Evolutionary conservation across 176 grass and related monocot genomes (phyloP), one percentile per base, ranked within the genome.

Genomic region (Raddia guianensis): DNA sequence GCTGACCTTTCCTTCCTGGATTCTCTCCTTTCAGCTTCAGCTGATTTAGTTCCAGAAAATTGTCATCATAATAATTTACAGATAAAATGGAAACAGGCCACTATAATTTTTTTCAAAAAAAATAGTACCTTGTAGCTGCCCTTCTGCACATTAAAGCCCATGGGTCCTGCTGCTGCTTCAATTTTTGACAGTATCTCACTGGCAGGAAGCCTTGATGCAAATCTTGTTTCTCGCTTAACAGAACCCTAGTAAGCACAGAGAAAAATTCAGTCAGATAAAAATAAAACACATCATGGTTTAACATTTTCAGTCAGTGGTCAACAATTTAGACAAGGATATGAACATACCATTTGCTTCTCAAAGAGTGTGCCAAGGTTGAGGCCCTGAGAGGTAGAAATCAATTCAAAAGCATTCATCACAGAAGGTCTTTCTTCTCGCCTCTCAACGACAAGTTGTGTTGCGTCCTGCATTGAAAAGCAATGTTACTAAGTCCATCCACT

Each of bases 301-400:
- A 71, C 12, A 44, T 70, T 8, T 45, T 37, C 0, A n/a, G 59
- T 49, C 66, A 11, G 73, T 11, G 10, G 6, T 20, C 20, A 55
- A 3, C 53, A 82, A 40, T 65, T 73, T 33, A 71, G 51, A 76
- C 27, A 27, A 27, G 27, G 27, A 19, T 18, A 6, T 40, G 12
- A 79, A 51, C 42, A 43, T 93, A 99, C 96, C 59, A 72, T 82
- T 90, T 95, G 90, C 75, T 99, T 99, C 82, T 99, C 93, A 62
- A 99, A 99, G 49, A 99, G 97, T 5, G 75, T 90, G 74, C 97
- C 84, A 7, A 99, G 92, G 88, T 99, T 96, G 69, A 99, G 91
- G 35, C 97, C 97, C 70, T 99, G 97, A 71, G 97, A 95, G 34
- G 86, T 99, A 18, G 97, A 99, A 76, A 99, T 99, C 80, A 99